These are phyloP conservation scores for Brassica rapa DNA, from an alignment of 345 rosid species.

Conservation along the genomic window DNA sequence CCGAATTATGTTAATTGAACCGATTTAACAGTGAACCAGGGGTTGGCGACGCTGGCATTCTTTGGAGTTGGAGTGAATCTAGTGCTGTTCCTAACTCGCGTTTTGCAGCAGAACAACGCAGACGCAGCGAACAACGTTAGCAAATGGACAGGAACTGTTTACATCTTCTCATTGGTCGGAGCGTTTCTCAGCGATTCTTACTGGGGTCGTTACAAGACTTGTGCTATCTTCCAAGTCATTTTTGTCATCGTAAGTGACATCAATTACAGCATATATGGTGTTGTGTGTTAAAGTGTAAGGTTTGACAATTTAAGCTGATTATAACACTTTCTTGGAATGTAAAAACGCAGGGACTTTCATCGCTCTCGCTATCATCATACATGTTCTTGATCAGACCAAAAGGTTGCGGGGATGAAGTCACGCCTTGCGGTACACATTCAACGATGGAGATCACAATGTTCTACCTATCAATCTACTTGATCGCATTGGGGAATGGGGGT, in stretches of 20 bases:
- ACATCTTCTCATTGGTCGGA: conserved; percentile 94
- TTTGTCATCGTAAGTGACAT: conserved; percentile 77
- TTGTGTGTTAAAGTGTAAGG: neutral
- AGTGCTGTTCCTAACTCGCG: conserved; percentile 95
- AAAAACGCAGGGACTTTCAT: conserved; percentile 68
- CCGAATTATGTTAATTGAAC: conserved; percentile 1
- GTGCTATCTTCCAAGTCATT: conserved; percentile 91
- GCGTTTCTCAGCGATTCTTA: conserved; percentile 98
- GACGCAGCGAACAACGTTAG: conserved; percentile 97
- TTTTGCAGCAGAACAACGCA: conserved; percentile 85
- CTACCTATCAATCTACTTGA: conserved; percentile 84
- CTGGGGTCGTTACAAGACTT: conserved; percentile 99
- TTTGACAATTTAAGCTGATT: neutral
- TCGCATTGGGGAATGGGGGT: conserved; percentile 94
- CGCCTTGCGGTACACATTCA: conserved; percentile 75
- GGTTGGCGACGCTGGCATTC: conserved; percentile 94
- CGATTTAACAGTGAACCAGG: conserved; percentile 80
- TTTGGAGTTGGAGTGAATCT: conserved; percentile 97
- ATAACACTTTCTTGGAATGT: neutral
- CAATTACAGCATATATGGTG: neutral
- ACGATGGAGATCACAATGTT: conserved; percentile 63
- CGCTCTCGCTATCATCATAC: conserved; percentile 72
- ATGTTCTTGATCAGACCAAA: conserved; percentile 74
- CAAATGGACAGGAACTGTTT: conserved; percentile 99
- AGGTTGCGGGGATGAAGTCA: conserved; percentile 76